Conservation (phyloP, 2,329 filamentous ascomycete genomes). For the Cercospora nicotianae region DNA sequence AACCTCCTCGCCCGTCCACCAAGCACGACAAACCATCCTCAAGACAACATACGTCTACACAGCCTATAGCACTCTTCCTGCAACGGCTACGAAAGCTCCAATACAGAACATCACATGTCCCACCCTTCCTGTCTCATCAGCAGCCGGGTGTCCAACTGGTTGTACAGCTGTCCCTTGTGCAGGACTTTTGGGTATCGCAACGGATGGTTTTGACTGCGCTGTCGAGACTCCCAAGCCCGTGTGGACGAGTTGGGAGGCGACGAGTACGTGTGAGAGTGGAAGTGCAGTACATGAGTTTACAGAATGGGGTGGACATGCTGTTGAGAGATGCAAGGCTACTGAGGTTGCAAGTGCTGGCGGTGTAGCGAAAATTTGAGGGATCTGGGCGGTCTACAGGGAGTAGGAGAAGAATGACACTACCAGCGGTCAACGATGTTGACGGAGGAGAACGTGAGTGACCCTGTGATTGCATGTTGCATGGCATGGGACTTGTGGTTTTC, state of each 20-base stretch:
- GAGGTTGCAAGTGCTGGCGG: background rate
- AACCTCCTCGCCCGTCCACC: background rate
- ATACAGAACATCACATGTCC: constrained; percentile 6
- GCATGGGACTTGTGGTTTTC: no score
- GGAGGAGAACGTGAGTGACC: background rate
- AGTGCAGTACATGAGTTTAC: constrained; percentile 13
- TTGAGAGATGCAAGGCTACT: constrained; percentile 11
- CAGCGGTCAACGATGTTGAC: background rate
- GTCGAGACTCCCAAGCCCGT: background rate
- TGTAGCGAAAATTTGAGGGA: background rate
- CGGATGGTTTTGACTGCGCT: constrained; percentile 17
- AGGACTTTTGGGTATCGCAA: constrained; percentile 18
- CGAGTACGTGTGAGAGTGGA: constrained; percentile 17
- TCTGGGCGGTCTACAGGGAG: no score
- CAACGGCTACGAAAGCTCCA: constrained; percentile 1
- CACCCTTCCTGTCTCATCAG: background rate
- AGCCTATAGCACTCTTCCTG: constrained; percentile 32
- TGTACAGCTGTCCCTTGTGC: constrained; percentile 15
- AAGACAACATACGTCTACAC: constrained; percentile 30
- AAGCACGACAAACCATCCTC: constrained; percentile 38
- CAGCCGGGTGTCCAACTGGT: constrained; percentile 16
- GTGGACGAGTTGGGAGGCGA: constrained; percentile 19
- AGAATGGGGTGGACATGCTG: constrained; percentile 7
- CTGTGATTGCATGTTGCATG: background rate
- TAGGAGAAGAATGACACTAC: background rate